A percentile compares a stretch with the other conserved stretches of the same genome.
These are phyloP conservation scores for Bipolaris bicolor DNA, from an alignment of 2,329 filamentous ascomycete species.

Conservation along the genomic window DNA sequence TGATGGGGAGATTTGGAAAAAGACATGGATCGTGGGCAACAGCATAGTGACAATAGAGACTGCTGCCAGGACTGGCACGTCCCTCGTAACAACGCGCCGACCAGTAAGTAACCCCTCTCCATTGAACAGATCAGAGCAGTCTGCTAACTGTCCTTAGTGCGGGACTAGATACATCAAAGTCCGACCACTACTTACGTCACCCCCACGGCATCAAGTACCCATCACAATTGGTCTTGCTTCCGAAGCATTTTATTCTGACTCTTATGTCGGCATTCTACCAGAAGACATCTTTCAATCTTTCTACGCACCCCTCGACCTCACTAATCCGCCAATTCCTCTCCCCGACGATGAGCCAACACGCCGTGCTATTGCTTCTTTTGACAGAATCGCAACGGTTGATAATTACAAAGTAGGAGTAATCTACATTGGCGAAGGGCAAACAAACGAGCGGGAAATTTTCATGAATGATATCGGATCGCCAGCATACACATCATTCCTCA, in stretches of 20 bases:
- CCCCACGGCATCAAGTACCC: constrained; percentile 51
- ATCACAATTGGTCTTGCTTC: constrained; percentile 48
- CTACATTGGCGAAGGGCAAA: constrained; percentile 89
- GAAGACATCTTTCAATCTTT: constrained; percentile 76
- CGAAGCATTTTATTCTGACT: constrained; percentile 53
- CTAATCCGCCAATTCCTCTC: constrained; percentile 72
- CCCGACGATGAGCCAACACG: constrained; percentile 73
- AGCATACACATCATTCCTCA: constrained; percentile 86
- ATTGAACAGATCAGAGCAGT: neutral
- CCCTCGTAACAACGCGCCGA: constrained; percentile 73
- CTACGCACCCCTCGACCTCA: constrained; percentile 59
- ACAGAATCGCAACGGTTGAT: constrained; percentile 87
- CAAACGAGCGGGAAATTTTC: constrained; percentile 80
- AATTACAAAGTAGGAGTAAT: constrained; percentile 95
- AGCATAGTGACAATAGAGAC: constrained; percentile 78
- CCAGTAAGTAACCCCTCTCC: constrained; percentile 67
- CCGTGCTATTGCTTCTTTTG: constrained; percentile 80
- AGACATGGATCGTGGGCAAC: constrained; percentile 74
- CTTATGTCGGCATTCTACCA: constrained; percentile 69
- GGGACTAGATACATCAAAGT: constrained; percentile 52
- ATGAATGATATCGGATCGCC: constrained; percentile 84
- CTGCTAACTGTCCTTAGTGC: constrained; percentile 36
- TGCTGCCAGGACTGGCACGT: constrained; percentile 68
- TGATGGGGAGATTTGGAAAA: constrained; percentile 70
- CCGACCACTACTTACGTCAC: constrained; percentile 45